These are phyloP conservation scores for Citrullus colocynthis DNA, from an alignment of 306 rosid genomes.

Conservation along the genomic window DNA sequence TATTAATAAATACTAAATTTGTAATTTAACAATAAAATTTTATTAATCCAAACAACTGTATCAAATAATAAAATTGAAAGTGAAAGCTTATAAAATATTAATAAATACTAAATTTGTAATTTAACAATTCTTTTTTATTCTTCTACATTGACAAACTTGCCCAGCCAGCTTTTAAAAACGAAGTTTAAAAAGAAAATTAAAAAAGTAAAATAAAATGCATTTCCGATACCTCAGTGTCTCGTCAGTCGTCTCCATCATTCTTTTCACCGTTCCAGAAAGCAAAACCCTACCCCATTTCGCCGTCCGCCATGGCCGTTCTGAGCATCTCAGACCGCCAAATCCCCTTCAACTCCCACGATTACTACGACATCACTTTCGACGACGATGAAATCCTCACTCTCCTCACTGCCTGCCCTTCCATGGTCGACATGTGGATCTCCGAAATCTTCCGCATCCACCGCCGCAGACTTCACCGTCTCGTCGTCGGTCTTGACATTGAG, in stretches of 20 bases:
- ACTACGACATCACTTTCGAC: constrained; percentile 12
- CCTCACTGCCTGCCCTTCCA: constrained; percentile 13
- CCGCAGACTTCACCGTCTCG: constrained; percentile 2
- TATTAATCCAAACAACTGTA: too few relatives aligned
- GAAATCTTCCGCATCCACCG: constrained; percentile 1
- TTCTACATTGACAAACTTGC: too few relatives aligned
- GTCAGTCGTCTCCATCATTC: background rate
- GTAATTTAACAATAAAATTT: too few relatives aligned
- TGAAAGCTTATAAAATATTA: too few relatives aligned
- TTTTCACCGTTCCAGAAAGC: background rate
- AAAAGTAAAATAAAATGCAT: background rate
- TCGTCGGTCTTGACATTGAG: constrained; percentile 32
- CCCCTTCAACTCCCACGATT: constrained; percentile 6
- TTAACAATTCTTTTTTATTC: too few relatives aligned
- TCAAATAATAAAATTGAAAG: too few relatives aligned
- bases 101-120: too few relatives aligned
- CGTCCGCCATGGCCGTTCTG: background rate
- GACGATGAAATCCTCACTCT: constrained; percentile 11
- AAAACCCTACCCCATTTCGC: background rate
- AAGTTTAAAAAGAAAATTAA: too few relatives aligned
- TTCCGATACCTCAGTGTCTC: background rate
- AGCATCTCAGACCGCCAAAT: background rate
- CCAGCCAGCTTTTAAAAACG: too few relatives aligned
- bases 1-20: too few relatives aligned
- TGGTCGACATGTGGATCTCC: constrained; percentile 25